Percentiles rank a stretch among this genome's conserved stretches.
Conservation (phyloP, 768 basidiomycete species). For the Collybiopsis confluens region DNA sequence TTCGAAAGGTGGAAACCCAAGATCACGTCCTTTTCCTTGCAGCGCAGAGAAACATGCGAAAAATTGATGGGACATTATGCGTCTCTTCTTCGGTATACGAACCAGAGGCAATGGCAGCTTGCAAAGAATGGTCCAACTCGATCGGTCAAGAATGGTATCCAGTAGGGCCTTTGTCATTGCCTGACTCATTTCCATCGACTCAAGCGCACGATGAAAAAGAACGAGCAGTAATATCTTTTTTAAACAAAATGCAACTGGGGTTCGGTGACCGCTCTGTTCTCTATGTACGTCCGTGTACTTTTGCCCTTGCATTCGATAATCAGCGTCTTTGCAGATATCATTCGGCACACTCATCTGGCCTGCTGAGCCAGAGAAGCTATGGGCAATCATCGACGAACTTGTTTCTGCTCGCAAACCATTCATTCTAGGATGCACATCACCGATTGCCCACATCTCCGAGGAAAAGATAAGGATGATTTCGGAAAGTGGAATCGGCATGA, state of each 20-base stretch:
- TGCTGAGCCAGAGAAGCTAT: background rate
- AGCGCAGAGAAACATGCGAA: background rate
- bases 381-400: background rate
- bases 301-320: no score
- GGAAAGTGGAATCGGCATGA: background rate
- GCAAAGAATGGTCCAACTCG: constrained; percentile 1
- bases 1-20: background rate
- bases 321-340: background rate
- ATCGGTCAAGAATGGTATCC: background rate
- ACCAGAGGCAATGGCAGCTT: background rate
- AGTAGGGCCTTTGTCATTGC: background rate
- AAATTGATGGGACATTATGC: background rate
- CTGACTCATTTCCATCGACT: background rate
- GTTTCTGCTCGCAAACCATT: background rate
- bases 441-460: background rate
- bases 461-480: constrained; percentile 1
- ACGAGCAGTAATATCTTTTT: background rate
- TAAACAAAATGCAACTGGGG: background rate
- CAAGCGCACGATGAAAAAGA: background rate
- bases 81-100: background rate
- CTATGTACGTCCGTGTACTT: constrained; percentile 5
- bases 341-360: background rate
- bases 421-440: background rate
- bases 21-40: background rate
- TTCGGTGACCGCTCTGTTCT: background rate